phyloP scores from a whole-genome alignment of 1,284 basidiomycete genomes.

The Ganoderma leucocontextum region DNA sequence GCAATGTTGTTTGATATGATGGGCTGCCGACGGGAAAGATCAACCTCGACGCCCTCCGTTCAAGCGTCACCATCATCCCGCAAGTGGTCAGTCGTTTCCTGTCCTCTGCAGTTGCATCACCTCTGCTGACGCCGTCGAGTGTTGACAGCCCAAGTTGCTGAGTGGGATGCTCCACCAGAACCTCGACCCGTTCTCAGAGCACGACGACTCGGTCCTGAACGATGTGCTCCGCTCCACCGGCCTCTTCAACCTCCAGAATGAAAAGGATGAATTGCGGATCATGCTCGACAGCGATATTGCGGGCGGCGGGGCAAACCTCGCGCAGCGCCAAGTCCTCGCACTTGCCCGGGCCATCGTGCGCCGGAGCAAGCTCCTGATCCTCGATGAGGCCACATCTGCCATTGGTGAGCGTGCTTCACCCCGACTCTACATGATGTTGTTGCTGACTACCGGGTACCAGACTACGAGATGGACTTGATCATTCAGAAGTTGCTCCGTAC shows the following conservation, averaged over 20 bases:
- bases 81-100: slow-evolving; percentile 36
- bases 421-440: background rate
- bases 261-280: slow-evolving; percentile 57
- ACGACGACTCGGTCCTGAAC: slow-evolving; percentile 74
- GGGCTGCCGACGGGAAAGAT: slow-evolving; percentile 46
- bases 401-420: slow-evolving; percentile 18
- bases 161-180: slow-evolving; percentile 66
- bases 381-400: slow-evolving; percentile 59
- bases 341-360: slow-evolving; percentile 67
- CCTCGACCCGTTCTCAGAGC: slow-evolving; percentile 77
- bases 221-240: slow-evolving; percentile 54
- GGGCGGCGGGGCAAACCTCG: slow-evolving; percentile 68
- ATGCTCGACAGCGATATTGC: slow-evolving; percentile 64
- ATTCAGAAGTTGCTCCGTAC: slow-evolving; percentile 66
- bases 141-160: slow-evolving; percentile 66
- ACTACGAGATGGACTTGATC: slow-evolving; percentile 65
- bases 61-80: slow-evolving; percentile 57
- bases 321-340: slow-evolving; percentile 68
- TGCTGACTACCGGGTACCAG: slow-evolving; percentile 30
- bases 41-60: slow-evolving; percentile 68
- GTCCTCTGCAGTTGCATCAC: background rate
- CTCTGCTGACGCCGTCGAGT: background rate
- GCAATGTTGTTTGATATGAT: slow-evolving; percentile 50
- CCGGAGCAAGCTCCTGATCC: slow-evolving; percentile 66
- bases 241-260: slow-evolving; percentile 58